phyloP scores from a whole-genome alignment of 345 rosid species.

The Ceriops tagal region DNA sequence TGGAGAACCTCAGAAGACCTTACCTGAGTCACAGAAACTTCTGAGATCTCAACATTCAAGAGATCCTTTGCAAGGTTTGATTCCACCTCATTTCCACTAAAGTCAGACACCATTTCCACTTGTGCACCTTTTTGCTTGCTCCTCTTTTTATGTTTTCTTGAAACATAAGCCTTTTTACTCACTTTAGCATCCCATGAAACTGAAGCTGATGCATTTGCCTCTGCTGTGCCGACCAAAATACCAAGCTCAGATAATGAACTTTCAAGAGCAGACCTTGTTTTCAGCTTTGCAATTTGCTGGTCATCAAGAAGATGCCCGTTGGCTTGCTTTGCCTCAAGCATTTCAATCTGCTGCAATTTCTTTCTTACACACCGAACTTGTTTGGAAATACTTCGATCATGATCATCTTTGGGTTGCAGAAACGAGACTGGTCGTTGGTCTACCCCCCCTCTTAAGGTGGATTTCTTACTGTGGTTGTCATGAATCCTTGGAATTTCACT shows the following conservation, averaged over 20 bases:
- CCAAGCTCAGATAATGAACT: constrained; percentile 74
- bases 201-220: constrained; percentile 34
- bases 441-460: constrained; percentile 19
- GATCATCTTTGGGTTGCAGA: constrained; percentile 54
- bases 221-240: constrained; percentile 40
- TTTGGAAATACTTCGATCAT: constrained; percentile 42
- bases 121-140: constrained; percentile 49
- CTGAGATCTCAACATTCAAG: constrained; percentile 32
- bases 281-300: constrained; percentile 90
- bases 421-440: constrained; percentile 51
- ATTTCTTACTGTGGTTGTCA: constrained; percentile 38
- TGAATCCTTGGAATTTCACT: constrained; percentile 59
- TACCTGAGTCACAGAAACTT: constrained; percentile 47
- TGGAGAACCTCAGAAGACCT: constrained; percentile 13
- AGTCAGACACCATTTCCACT: constrained; percentile 41
- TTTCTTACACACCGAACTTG: constrained; percentile 78
- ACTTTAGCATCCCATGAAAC: constrained; percentile 47
- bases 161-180: constrained; percentile 46
- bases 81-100: constrained; percentile 31
- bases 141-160: constrained; percentile 64
- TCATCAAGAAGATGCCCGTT: constrained; percentile 75
- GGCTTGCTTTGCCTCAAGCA: constrained; percentile 73
- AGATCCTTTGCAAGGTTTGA: constrained; percentile 29
- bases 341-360: constrained; percentile 93
- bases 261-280: constrained; percentile 59